Evolutionary conservation across 768 basidiomycete genomes (phyloP).

Genomic region (Scleroderma citrinum): DNA sequence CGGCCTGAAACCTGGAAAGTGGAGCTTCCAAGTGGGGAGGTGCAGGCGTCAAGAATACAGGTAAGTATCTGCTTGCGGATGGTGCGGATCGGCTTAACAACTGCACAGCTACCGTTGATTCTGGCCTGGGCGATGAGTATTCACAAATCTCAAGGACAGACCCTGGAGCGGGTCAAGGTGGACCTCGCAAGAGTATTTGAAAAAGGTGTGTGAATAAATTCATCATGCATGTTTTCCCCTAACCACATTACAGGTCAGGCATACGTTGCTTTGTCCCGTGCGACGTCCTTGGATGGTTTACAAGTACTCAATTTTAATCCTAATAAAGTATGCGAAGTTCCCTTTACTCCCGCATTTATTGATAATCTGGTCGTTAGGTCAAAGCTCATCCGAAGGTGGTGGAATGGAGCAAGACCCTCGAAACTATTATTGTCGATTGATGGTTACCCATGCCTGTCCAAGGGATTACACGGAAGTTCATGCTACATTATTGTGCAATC

Average conservation of each 20-base stretch:
- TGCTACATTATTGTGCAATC: no score
- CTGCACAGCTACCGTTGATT: slow-evolving; percentile 69
- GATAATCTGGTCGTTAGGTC: slow-evolving; percentile 41
- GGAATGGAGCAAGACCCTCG: slow-evolving; percentile 65
- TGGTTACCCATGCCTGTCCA: no score
- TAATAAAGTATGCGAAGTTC: slow-evolving; percentile 46
- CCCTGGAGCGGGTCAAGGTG: slow-evolving; percentile 89
- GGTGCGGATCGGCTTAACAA: not conserved
- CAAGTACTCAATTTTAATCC: slow-evolving; percentile 80
- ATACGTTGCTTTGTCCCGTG: slow-evolving; percentile 88
- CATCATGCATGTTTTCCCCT: not conserved
- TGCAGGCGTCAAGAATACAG: slow-evolving; percentile 76
- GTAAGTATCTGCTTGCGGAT: slow-evolving; percentile 35
- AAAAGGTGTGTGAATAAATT: slow-evolving; percentile 51
- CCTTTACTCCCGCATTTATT: not conserved
- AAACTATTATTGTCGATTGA: slow-evolving; percentile 34
- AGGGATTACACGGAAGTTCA: not conserved
- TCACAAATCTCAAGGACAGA: slow-evolving; percentile 98
- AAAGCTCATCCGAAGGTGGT: slow-evolving; percentile 67
- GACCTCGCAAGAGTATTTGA: slow-evolving; percentile 92
- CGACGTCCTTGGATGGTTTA: slow-evolving; percentile 77
- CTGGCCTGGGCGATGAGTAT: slow-evolving; percentile 98
- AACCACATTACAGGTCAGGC: slow-evolving; percentile 57
- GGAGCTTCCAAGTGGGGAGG: slow-evolving; percentile 80
- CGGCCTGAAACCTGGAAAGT: slow-evolving; percentile 78